A percentile compares a stretch with the other conserved stretches of the same genome.
phyloP scores from a whole-genome alignment of 768 basidiomycete genomes.

The Lactarius quietus region DNA sequence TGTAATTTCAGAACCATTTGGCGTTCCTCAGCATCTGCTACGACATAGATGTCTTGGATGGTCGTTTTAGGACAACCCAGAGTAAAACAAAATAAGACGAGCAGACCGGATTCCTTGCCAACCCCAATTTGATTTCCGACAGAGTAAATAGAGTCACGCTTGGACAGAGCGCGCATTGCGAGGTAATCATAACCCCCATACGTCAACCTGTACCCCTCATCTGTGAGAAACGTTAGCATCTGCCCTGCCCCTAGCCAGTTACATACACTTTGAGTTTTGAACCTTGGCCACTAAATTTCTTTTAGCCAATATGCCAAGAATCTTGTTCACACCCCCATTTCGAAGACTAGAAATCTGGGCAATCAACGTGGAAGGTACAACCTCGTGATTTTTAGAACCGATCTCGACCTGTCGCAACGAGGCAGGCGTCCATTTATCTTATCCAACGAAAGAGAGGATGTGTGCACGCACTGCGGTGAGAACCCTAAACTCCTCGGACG shows the following conservation, averaged over 20 bases:
- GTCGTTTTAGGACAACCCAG: background rate
- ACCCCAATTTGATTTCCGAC: conserved; percentile 99
- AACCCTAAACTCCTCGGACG: conserved; percentile 92
- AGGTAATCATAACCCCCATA: conserved; percentile 99
- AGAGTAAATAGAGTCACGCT: conserved; percentile 81
- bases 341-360: conserved; percentile 91
- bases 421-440: background rate
- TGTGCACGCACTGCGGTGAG: conserved; percentile 69
- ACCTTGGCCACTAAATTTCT: conserved; percentile 85
- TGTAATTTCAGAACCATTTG: conserved; percentile 94
- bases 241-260: background rate
- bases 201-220: conserved; percentile 95
- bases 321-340: conserved; percentile 91
- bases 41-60: conserved; percentile 77
- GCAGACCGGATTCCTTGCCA: conserved; percentile 91
- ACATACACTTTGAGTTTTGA: conserved; percentile 88
- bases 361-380: conserved; percentile 86
- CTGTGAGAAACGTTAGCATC: conserved; percentile 40
- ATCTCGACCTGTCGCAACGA: conserved; percentile 75
- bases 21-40: conserved; percentile 78
- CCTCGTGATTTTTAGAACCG: conserved; percentile 97
- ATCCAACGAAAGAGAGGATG: background rate
- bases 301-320: conserved; percentile 87
- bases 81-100: background rate
- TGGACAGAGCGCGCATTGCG: conserved; percentile 89